phyloP scores from a whole-genome alignment of 2,329 filamentous ascomycete genomes.

The Chaetothyriales sp. region DNA sequence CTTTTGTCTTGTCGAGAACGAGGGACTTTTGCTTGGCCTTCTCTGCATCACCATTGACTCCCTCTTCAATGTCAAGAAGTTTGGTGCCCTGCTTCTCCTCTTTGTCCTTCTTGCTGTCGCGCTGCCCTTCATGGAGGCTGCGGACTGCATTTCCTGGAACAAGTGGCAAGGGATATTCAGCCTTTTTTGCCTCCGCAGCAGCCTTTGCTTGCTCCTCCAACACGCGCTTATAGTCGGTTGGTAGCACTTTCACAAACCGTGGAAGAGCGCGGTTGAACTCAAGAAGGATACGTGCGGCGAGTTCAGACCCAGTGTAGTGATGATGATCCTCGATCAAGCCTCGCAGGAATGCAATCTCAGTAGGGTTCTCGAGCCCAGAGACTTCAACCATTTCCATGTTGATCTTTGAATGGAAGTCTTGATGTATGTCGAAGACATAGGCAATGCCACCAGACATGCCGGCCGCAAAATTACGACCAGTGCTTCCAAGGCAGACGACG shows the following conservation, averaged over 20 bases:
- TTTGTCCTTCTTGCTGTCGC: constrained; percentile 45
- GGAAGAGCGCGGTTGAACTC: constrained; percentile 86
- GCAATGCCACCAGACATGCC: constrained; percentile 98
- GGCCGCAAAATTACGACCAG: constrained; percentile 91
- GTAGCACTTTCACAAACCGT: constrained; percentile 85
- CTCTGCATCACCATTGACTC: constrained; percentile 59
- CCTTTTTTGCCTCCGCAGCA: constrained; percentile 70
- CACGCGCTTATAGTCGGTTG: constrained; percentile 91
- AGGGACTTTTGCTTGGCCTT: constrained; percentile 81
- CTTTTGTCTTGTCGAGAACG: constrained; percentile 91
- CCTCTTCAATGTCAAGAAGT: constrained; percentile 81
- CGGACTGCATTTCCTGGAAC: constrained; percentile 53
- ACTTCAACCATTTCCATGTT: constrained; percentile 97
- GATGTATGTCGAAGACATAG: constrained; percentile 78
- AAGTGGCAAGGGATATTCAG: constrained; percentile 66
- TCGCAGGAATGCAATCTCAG: constrained; percentile 79
- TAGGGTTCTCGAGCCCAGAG: constrained; percentile 65
- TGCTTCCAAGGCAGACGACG: constrained; percentile 71
- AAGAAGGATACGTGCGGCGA: constrained; percentile 81
- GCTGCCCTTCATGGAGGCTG: constrained; percentile 38
- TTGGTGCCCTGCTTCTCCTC: constrained; percentile 57
- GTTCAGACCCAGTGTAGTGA: constrained; percentile 92
- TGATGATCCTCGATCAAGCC: constrained; percentile 92
- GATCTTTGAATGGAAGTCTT: constrained; percentile 83
- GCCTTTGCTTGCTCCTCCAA: constrained; percentile 74